Evolutionary conservation across 345 rosid genomes (phyloP).

Genomic region (Eucalyptus sp.): DNA sequence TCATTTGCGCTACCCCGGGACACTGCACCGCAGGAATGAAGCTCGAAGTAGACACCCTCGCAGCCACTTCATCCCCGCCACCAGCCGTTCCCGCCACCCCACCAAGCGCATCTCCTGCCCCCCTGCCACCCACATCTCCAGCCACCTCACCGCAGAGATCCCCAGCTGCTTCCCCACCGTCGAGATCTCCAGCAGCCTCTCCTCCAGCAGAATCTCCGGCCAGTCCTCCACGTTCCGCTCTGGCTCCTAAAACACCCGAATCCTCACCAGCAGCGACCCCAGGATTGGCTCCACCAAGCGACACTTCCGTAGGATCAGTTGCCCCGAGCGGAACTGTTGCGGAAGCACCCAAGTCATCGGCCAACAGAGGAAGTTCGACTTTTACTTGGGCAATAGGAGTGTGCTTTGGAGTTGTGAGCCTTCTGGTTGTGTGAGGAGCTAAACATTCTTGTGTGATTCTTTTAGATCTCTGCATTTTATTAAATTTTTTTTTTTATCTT

Average conservation of each 20-base stretch:
- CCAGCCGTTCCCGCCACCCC: constrained; percentile 4
- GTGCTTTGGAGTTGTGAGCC: not conserved
- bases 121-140: not conserved
- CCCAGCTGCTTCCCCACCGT: not conserved
- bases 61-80: constrained; percentile 12
- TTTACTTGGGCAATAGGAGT: not conserved
- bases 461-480: not conserved
- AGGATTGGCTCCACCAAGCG: not conserved
- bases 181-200: not conserved
- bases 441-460: not conserved
- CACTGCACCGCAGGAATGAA: constrained; percentile 76
- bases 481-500: not conserved
- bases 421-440: not conserved
- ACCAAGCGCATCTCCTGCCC: not conserved
- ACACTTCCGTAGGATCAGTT: not conserved
- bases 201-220: not conserved
- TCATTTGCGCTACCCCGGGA: constrained; percentile 56
- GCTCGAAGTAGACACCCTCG: constrained; percentile 34
- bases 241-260: not conserved
- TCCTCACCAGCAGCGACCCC: not conserved
- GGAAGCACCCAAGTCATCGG: not conserved
- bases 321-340: not conserved
- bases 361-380: not conserved
- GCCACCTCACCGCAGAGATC: not conserved
- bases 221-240: not conserved